Percentiles rank a stretch among this genome's conserved stretches.
Evolutionary conservation across 257 asterid genomes (phyloP).

Genomic region (Sherardia arvensis): DNA sequence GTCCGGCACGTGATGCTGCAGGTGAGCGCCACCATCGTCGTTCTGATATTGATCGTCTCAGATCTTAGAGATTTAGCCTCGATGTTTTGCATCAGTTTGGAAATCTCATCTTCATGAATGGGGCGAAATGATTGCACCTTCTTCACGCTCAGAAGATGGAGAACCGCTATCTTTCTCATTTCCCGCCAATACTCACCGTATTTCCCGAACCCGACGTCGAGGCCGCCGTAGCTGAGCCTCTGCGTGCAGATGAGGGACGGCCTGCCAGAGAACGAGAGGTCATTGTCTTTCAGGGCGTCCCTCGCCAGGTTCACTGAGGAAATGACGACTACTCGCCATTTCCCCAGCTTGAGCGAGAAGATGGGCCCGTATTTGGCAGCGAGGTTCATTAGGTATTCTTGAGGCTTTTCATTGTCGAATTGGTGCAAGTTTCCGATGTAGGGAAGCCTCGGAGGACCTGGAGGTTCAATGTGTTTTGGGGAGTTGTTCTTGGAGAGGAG

Average conservation of each 20-base stretch:
- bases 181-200: constrained; percentile 5
- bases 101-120: neutral
- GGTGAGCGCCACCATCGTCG: neutral
- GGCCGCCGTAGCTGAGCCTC: neutral
- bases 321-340: neutral
- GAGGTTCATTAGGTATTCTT: neutral
- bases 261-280: neutral
- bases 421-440: constrained; percentile 8
- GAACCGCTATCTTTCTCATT: constrained; percentile 12
- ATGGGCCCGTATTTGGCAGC: neutral
- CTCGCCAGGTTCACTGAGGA: neutral
- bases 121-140: constrained; percentile 1
- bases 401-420: neutral
- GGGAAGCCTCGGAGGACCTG: constrained; percentile 2
- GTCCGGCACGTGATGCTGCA: neutral
- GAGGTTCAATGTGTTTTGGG: neutral
- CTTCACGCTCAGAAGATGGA: neutral
- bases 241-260: neutral
- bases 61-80: neutral
- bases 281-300: constrained; percentile 3
- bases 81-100: neutral
- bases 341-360: neutral
- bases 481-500: neutral
- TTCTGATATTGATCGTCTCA: neutral
- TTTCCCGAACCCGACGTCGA: neutral